These are phyloP conservation scores for Chlorokybus atmophyticus DNA, from an alignment of 139 green algal species.

Conservation along the genomic window DNA sequence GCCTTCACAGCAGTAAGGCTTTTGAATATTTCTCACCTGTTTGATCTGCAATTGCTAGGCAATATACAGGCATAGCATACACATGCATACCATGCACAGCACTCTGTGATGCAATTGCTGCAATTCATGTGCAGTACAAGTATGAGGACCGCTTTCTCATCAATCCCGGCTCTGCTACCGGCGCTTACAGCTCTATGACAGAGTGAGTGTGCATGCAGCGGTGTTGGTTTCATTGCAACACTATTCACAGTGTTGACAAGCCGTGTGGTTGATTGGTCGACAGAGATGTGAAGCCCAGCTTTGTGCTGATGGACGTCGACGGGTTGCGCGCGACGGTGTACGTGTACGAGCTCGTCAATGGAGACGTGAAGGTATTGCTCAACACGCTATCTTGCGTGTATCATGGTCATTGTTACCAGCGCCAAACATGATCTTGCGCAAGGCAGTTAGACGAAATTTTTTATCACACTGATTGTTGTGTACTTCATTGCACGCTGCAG, in stretches of 20 bases:
- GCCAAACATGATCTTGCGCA: too few relatives aligned
- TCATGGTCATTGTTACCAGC: too few relatives aligned
- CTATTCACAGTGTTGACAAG: too few relatives aligned
- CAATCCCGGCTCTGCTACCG: constrained; percentile 84
- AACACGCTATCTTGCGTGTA: too few relatives aligned
- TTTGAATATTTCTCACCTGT: background rate
- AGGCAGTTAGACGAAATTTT: too few relatives aligned
- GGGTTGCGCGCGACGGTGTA: constrained; percentile 66
- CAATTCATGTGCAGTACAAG: constrained; percentile 19
- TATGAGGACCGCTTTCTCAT: constrained; percentile 70
- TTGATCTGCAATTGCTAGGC: background rate
- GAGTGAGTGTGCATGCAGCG: background rate
- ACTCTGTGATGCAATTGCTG: background rate
- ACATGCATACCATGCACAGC: background rate
- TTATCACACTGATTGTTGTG: too few relatives aligned
- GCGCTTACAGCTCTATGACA: constrained; percentile 51
- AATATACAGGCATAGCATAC: too few relatives aligned
- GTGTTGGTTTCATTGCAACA: too few relatives aligned
- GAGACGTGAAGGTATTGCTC: constrained; percentile 33
- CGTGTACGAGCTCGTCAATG: constrained; percentile 76
- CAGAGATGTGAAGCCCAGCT: constrained; percentile 48
- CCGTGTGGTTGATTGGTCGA: too few relatives aligned
- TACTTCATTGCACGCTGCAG: too few relatives aligned
- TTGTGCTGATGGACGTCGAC: constrained; percentile 93
- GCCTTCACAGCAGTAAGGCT: constrained; percentile 50